phyloP scores from a whole-genome alignment of 2,329 filamentous ascomycete genomes.

The Penicillium glabrum region DNA sequence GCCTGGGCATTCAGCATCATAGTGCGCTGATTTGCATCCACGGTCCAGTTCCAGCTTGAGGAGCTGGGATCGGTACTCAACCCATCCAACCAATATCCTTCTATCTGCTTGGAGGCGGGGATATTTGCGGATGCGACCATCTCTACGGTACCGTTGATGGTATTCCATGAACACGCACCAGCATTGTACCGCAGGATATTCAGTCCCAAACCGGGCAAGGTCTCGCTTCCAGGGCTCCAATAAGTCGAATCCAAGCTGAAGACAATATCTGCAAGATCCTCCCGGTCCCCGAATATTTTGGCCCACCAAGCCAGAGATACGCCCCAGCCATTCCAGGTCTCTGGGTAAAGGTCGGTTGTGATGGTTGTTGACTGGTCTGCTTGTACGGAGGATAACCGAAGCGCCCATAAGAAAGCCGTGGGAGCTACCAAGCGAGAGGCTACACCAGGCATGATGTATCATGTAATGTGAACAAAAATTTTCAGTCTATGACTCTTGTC shows the following conservation, averaged over 20 bases:
- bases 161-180: constrained; percentile 12
- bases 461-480: background rate
- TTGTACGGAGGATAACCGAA: background rate
- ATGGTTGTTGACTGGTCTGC: constrained; percentile 9
- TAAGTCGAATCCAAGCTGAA: constrained; percentile 7
- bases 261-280: constrained; percentile 10
- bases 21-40: constrained; percentile 11
- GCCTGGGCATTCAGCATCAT: constrained; percentile 11
- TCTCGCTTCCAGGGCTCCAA: constrained; percentile 2
- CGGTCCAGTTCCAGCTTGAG: constrained; percentile 14
- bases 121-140: constrained; percentile 13
- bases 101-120: constrained; percentile 6
- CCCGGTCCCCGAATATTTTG: constrained; percentile 8
- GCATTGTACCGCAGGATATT: constrained; percentile 15
- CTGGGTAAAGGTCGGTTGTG: constrained; percentile 5
- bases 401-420: background rate
- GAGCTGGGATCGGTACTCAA: constrained; percentile 6
- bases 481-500: background rate
- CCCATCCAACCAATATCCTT: constrained; percentile 13
- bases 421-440: background rate
- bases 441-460: constrained; percentile 1
- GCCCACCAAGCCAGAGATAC: constrained; percentile 16
- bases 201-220: constrained; percentile 7
- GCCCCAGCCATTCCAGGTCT: constrained; percentile 10
- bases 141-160: constrained; percentile 4